Percentiles rank a stretch among this genome's conserved stretches.
Conservation (phyloP, 495 filamentous ascomycete genomes). For the Hypoxylon trugodes region DNA sequence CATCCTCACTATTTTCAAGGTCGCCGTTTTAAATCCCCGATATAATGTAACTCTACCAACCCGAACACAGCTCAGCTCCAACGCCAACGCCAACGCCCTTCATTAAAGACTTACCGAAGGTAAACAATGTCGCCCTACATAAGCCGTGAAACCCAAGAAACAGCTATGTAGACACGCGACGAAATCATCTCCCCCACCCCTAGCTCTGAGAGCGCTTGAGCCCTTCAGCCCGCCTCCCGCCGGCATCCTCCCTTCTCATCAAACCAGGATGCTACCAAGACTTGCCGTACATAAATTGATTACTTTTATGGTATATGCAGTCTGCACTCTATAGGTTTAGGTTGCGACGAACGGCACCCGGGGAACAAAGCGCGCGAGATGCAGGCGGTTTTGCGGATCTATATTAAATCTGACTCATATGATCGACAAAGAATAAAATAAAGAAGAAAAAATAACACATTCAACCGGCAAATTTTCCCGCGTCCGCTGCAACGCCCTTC, state of each 20-base stretch:
- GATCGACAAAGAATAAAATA: constrained; percentile 52
- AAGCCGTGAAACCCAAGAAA: background rate
- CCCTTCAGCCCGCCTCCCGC: no score
- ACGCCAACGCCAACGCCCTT: background rate
- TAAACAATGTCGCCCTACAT: background rate
- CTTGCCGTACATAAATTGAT: constrained; percentile 11
- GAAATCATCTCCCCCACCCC: background rate
- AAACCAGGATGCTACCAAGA: background rate
- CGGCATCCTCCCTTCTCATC: background rate
- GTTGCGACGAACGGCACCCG: no score
- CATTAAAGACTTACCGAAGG: constrained; percentile 5
- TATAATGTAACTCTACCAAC: background rate
- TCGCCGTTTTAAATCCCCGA: no score
- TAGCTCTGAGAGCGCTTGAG: no score
- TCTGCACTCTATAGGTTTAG: no score
- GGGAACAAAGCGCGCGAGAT: no score
- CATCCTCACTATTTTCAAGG: no score
- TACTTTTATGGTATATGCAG: background rate
- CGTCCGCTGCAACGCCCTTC: constrained; percentile 31
- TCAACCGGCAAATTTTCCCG: constrained; percentile 57
- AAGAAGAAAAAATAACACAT: no score
- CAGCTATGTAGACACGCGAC: constrained; percentile 28
- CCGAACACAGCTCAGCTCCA: no score
- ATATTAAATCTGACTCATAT: constrained; percentile 55
- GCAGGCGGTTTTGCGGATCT: constrained; percentile 37